Percentiles rank a stretch among this genome's conserved stretches.
These are phyloP conservation scores for Periconia digitata DNA, from an alignment of 2,329 filamentous ascomycete species.

Conservation along the genomic window DNA sequence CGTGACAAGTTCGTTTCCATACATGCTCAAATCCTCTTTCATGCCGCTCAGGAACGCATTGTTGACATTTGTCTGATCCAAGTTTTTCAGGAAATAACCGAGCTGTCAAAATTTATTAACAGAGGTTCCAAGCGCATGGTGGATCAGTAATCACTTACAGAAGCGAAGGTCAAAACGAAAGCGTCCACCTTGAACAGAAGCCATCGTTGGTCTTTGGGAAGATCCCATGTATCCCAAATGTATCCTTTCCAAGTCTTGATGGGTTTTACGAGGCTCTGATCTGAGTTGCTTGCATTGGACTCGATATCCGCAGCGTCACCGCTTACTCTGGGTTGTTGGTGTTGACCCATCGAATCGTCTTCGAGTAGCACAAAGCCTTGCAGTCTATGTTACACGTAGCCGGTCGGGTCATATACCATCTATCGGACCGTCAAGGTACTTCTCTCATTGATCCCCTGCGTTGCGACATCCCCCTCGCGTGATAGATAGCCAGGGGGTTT, in stretches of 20 bases:
- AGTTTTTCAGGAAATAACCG: conserved; percentile 3
- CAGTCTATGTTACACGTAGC: not conserved
- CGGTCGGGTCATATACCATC: not conserved
- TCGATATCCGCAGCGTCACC: not conserved
- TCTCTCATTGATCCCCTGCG: not conserved
- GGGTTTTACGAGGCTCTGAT: not conserved
- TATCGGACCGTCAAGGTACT: not conserved
- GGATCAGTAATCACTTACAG: not conserved
- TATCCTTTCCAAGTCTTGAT: conserved; percentile 4
- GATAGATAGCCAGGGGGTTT: not conserved
- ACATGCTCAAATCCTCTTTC: conserved; percentile 57
- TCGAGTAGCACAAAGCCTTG: not conserved
- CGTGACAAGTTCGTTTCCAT: conserved; percentile 59
- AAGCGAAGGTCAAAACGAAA: conserved; percentile 3
- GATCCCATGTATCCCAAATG: conserved; percentile 4
- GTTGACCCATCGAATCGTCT: not conserved
- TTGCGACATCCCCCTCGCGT: not conserved
- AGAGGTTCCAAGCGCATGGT: not conserved
- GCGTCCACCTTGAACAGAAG: conserved; percentile 4
- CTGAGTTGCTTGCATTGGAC: not conserved
- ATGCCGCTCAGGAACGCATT: conserved; percentile 20
- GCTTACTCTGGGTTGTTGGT: not conserved
- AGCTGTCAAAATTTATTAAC: not conserved
- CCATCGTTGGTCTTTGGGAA: not conserved
- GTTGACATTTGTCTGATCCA: conserved; percentile 1